These are phyloP conservation scores for Crucibulum laeve DNA, from an alignment of 768 basidiomycete species.

Conservation along the genomic window DNA sequence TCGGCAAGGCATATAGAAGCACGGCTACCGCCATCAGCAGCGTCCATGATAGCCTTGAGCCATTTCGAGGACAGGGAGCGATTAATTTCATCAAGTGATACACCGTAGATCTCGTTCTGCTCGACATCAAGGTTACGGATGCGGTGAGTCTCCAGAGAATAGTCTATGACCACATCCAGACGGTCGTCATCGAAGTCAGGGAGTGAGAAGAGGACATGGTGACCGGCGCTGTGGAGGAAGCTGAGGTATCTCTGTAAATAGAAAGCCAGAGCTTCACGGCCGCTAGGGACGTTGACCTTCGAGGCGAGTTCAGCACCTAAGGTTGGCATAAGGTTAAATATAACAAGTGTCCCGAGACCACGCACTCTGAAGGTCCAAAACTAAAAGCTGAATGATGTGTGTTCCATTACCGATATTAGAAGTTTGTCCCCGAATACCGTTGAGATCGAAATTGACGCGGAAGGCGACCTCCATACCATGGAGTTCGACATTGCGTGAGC, in stretches of 20 bases:
- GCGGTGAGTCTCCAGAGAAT: constrained; percentile 10
- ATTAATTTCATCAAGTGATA: constrained; percentile 11
- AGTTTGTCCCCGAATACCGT: constrained; percentile 1
- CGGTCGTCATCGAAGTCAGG: constrained; percentile 16
- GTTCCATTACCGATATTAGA: constrained; percentile 2
- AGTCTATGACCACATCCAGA: constrained; percentile 11
- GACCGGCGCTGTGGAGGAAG: constrained; percentile 13
- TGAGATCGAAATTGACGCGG: constrained; percentile 5
- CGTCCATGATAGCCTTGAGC: constrained; percentile 7
- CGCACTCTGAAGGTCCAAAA: constrained; percentile 9
- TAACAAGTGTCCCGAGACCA: neutral
- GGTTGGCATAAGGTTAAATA: neutral
- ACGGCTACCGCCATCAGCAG: constrained; percentile 4
- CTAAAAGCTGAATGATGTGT: constrained; percentile 5
- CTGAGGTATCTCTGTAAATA: constrained; percentile 13
- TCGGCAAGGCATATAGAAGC: constrained; percentile 9
- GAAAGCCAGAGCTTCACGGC: constrained; percentile 8
- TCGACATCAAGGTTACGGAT: constrained; percentile 6
- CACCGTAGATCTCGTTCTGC: constrained; percentile 8
- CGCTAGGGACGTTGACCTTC: constrained; percentile 3
- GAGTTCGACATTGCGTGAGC: neutral
- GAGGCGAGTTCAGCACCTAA: constrained; percentile 8
- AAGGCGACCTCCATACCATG: neutral
- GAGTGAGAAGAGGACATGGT: constrained; percentile 16
- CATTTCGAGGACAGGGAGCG: constrained; percentile 8